phyloP scores from a whole-genome alignment of 2,329 filamentous ascomycete species.

The Scedosporium dehoogii region DNA sequence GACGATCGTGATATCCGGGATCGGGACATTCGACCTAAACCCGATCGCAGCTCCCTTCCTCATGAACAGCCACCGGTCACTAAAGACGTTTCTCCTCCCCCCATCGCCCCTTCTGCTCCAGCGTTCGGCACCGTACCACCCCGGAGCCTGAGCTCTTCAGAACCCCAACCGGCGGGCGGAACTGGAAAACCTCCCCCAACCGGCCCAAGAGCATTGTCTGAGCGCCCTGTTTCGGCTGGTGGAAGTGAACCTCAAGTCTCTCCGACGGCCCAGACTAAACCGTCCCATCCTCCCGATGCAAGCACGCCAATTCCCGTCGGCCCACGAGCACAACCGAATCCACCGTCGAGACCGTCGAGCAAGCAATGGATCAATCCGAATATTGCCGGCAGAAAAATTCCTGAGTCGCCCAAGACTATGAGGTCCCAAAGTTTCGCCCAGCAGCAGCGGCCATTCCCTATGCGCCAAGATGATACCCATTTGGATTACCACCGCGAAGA shows the following conservation, averaged over 20 bases:
- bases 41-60: conserved; percentile 37
- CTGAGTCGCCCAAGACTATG: conserved; percentile 41
- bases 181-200: conserved; percentile 40
- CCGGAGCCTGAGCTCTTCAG: conserved; percentile 23
- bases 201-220: conserved; percentile 40
- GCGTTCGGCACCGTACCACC: conserved; percentile 47
- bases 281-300: conserved; percentile 18
- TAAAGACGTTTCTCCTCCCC: conserved; percentile 47
- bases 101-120: conserved; percentile 46
- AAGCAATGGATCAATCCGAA: conserved; percentile 52
- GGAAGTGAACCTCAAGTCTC: conserved; percentile 9
- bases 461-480: conserved; percentile 25
- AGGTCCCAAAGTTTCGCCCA: conserved; percentile 39
- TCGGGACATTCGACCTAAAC: conserved; percentile 38
- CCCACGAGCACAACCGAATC: conserved; percentile 40
- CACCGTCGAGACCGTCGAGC: conserved; percentile 38
- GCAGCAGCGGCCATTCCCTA: conserved; percentile 27
- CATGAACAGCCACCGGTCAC: conserved; percentile 36
- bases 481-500: conserved; percentile 27
- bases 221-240: conserved; percentile 34
- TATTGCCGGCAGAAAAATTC: conserved; percentile 32
- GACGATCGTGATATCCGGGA: conserved; percentile 36
- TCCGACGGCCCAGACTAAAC: conserved; percentile 15
- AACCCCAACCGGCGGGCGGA: conserved; percentile 17
- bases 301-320: conserved; percentile 36